A percentile compares a stretch with the other conserved stretches of the same genome.
Evolutionary conservation across 441 rosid species (phyloP).

Genomic region (Caryocar brasiliense): DNA sequence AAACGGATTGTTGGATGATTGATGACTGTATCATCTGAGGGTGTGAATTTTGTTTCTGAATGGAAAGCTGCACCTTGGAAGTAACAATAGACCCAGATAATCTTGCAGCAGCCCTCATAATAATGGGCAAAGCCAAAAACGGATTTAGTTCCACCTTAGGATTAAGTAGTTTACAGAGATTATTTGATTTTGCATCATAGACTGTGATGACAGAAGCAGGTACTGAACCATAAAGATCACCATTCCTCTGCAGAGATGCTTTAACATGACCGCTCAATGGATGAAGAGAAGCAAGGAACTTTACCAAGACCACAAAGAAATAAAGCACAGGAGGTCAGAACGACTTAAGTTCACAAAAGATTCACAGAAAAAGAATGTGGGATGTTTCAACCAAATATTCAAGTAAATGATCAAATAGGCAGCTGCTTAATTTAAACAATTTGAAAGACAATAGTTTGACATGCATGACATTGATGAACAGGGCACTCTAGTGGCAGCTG

Average conservation of each 20-base stretch:
- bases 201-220: slow-evolving; percentile 70
- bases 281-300: slow-evolving; percentile 64
- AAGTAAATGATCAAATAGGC: no score
- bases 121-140: slow-evolving; percentile 40
- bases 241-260: slow-evolving; percentile 59
- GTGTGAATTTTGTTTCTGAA: slow-evolving; percentile 46
- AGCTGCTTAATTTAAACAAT: no score
- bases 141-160: slow-evolving; percentile 60
- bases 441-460: no score
- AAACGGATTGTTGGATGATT: slow-evolving; percentile 28
- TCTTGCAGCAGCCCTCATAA: slow-evolving; percentile 59
- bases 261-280: slow-evolving; percentile 79
- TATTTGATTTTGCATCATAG: slow-evolving; percentile 55
- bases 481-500: no score
- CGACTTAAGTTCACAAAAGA: neutral
- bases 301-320: slow-evolving; percentile 11
- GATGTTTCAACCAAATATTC: neutral
- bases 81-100: slow-evolving; percentile 36
- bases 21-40: slow-evolving; percentile 39
- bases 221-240: slow-evolving; percentile 51
- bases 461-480: no score
- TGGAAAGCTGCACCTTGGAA: slow-evolving; percentile 38
- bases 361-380: neutral
- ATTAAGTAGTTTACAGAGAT: slow-evolving; percentile 57
- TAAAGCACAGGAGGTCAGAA: slow-evolving; percentile 4